phyloP scores from a whole-genome alignment of 768 basidiomycete species.

The Phylloporus rhodoxanthus region DNA sequence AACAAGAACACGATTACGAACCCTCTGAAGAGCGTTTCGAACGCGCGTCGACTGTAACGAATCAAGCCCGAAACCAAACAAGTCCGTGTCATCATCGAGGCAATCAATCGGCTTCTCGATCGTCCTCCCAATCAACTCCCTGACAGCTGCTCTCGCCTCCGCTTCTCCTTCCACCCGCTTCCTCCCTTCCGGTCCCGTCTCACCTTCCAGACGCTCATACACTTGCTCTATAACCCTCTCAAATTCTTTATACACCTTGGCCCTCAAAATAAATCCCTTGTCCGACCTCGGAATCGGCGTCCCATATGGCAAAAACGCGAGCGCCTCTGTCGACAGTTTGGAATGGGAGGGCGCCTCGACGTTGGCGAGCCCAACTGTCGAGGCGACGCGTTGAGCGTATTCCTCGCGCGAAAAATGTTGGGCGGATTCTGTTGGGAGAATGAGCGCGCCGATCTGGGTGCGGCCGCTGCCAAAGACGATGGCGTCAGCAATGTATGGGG shows the following conservation, averaged over 20 bases:
- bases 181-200: slow-evolving; percentile 25
- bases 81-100: slow-evolving; percentile 32
- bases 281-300: slow-evolving; percentile 46
- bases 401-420: slow-evolving; percentile 24
- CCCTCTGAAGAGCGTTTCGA: slow-evolving; percentile 42
- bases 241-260: slow-evolving; percentile 47
- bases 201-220: slow-evolving; percentile 40
- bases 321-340: slow-evolving; percentile 43
- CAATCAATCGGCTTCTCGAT: slow-evolving; percentile 13
- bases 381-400: slow-evolving; percentile 32
- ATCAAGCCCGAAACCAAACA: slow-evolving; percentile 48
- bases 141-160: slow-evolving; percentile 11
- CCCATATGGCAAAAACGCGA: slow-evolving; percentile 43
- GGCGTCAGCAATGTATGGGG: slow-evolving; percentile 43
- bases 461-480: slow-evolving; percentile 48
- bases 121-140: slow-evolving; percentile 17
- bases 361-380: slow-evolving; percentile 48
- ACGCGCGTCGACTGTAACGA: slow-evolving; percentile 48
- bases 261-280: slow-evolving; percentile 47
- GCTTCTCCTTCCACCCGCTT: slow-evolving; percentile 2
- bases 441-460: slow-evolving; percentile 47
- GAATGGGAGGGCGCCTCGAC: slow-evolving; percentile 48
- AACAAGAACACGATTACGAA: slow-evolving; percentile 10
- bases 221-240: slow-evolving; percentile 38
- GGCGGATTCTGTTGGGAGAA: slow-evolving; percentile 42